Percentiles rank a stretch among this genome's conserved stretches.
Conservation (phyloP, 805 yeast species). For the Pichia cephalocereana region DNA sequence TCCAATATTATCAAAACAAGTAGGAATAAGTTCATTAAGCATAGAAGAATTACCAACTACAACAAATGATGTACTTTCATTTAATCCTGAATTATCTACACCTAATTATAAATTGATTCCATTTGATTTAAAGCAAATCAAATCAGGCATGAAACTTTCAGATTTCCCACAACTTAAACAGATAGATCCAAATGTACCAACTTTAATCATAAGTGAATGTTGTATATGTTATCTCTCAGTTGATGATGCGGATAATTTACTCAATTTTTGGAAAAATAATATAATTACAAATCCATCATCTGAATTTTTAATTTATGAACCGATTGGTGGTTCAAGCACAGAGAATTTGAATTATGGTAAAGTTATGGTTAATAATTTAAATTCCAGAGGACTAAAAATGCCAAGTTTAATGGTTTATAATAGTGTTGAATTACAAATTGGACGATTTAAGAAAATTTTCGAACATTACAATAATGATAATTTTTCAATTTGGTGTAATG, state of each 20-base stretch:
- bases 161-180: background rate
- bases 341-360: conserved; percentile 42
- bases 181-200: conserved; percentile 33
- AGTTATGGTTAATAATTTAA: conserved; percentile 57
- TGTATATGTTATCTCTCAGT: conserved; percentile 63
- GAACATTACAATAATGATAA: conserved; percentile 4
- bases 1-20: conserved; percentile 2
- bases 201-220: conserved; percentile 64
- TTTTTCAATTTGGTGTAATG: conserved; percentile 28
- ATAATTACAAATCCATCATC: conserved; percentile 14
- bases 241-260: conserved; percentile 34
- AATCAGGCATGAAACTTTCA: background rate
- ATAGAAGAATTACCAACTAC: conserved; percentile 5
- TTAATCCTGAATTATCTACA: conserved; percentile 4
- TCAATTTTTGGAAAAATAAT: conserved; percentile 32
- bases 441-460: conserved; percentile 25
- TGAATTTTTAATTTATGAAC: conserved; percentile 52
- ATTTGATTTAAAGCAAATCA: conserved; percentile 39
- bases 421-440: conserved; percentile 31
- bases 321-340: conserved; percentile 39
- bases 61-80: conserved; percentile 9
- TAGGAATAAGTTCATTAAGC: background rate
- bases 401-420: conserved; percentile 49
- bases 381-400: conserved; percentile 50
- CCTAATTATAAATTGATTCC: conserved; percentile 44